A percentile compares a stretch with the other conserved stretches of the same genome.
These are phyloP conservation scores for Allium sativum DNA, from an alignment of 106 monocot genomes.

Conservation along the genomic window DNA sequence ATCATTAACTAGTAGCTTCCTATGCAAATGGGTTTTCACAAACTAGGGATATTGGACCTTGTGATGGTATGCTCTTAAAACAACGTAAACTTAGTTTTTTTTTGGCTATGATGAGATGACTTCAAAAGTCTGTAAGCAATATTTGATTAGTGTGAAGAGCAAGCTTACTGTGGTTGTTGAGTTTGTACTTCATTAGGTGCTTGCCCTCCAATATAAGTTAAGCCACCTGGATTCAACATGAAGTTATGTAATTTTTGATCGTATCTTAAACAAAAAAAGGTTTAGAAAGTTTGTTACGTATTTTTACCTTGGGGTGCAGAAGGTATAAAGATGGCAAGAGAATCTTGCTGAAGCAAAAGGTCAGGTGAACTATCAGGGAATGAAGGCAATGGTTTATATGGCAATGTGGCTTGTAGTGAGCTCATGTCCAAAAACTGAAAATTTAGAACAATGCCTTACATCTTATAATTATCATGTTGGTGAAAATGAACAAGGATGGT, in stretches of 20 bases:
- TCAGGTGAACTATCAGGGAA: conserved; percentile 10
- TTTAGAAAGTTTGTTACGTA: background rate
- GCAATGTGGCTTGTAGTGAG: conserved; percentile 10
- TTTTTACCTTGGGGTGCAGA: conserved; percentile 12
- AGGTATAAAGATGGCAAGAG: conserved; percentile 1
- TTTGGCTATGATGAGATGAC: too few relatives aligned
- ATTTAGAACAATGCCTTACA: background rate
- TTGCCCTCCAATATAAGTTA: conserved; percentile 14
- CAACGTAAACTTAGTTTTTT: too few relatives aligned
- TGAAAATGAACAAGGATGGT: too few relatives aligned
- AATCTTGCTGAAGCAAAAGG: conserved; percentile 12
- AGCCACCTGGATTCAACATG: conserved; percentile 5
- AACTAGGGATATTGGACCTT: conserved; percentile 25
- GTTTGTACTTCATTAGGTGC: conserved; percentile 12
- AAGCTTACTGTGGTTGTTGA: conserved; percentile 32
- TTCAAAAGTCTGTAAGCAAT: too few relatives aligned
- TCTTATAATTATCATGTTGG: too few relatives aligned
- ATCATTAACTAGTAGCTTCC: background rate
- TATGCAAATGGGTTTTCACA: conserved; percentile 53
- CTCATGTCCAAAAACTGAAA: conserved; percentile 15
- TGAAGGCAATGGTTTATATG: conserved; percentile 8
- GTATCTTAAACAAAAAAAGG: background rate
- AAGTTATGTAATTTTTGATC: background rate
- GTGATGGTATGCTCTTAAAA: conserved; percentile 22
- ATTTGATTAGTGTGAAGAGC: background rate